Evolutionary conservation across 768 basidiomycete genomes (phyloP), one percentile per base, ranked within the genome.

Genomic region (Lactifluus piperatus): DNA sequence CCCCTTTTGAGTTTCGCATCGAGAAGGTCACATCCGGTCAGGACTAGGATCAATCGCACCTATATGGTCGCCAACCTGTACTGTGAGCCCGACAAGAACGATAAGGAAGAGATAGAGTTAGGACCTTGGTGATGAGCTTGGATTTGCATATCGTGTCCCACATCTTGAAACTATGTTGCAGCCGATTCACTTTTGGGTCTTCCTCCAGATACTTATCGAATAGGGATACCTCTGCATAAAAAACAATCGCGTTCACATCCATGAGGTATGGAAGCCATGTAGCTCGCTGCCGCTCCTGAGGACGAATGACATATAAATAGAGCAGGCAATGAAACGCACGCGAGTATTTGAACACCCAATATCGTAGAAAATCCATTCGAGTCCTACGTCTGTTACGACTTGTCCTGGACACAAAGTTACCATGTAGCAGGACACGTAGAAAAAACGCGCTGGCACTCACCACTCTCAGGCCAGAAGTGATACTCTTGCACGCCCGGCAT

Each of bases 161-260:
- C 5, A 39, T 4, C 5, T 24, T 52, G 27, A 52, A 6, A 20
- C 34, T 46, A 4, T 46, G 34, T 14, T 44, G 11, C 30, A 52
- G 16, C 9, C 88, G 80, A 68, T 91, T 91, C 43, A 90, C 79
- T 0, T 71, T 72, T 7, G 75, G 77, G 65, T 91, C 80, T 71
- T 91, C 90, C 9, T 83, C 82, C 0, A 91, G 75, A 49, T 77
- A 78, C 68, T 92, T 87, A 66, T 92, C 85, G 67, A 91, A 92
- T 53, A 85, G 84, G 29, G 85, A 88, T 65, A 93, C 84, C 62
- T 77, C 74, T 71, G 84, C 86, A 39, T 91, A 80, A 72, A 91
- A 92, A 64, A 92, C 88, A 69, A 92, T 88, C 2, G 89, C 83
- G 71, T 89, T 81, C 54, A 86, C 78, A 68, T 89, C 85, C 62